These are phyloP conservation scores for Corallochytrium limacisporum DNA, from an alignment of 78 protist genomes.

Conservation along the genomic window DNA sequence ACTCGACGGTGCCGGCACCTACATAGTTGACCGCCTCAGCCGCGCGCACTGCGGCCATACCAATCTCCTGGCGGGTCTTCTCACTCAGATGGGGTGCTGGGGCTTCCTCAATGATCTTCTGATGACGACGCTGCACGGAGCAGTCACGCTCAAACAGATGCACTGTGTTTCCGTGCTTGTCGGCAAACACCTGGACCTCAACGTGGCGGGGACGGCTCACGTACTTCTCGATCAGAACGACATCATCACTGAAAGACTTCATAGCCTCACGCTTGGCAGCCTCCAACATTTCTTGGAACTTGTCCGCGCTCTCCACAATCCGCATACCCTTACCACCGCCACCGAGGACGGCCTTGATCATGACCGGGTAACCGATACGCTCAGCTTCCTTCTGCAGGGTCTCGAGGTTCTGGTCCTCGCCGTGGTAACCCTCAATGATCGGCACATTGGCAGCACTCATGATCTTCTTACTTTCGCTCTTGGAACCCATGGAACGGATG, in stretches of 20 bases:
- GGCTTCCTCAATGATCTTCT: constrained; percentile 88
- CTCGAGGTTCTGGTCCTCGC: constrained; percentile 61
- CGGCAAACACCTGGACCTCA: constrained; percentile 78
- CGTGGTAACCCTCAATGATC: constrained; percentile 73
- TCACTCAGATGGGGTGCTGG: constrained; percentile 59
- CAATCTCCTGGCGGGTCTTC: constrained; percentile 52
- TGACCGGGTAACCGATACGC: constrained; percentile 74
- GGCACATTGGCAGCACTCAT: constrained; percentile 69
- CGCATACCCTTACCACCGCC: constrained; percentile 81
- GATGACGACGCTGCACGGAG: constrained; percentile 85
- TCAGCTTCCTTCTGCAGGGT: constrained; percentile 42
- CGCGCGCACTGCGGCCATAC: constrained; percentile 73
- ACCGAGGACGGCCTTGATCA: constrained; percentile 82
- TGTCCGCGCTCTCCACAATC: constrained; percentile 13
- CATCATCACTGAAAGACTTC: constrained; percentile 69
- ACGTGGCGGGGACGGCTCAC: constrained; percentile 64
- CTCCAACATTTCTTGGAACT: constrained; percentile 37
- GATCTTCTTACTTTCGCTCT: constrained; percentile 73
- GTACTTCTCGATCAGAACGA: constrained; percentile 69
- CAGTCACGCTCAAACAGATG: constrained; percentile 87
- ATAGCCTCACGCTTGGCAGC: constrained; percentile 61
- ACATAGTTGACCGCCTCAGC: constrained; percentile 86
- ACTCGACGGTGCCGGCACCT: constrained; percentile 97
- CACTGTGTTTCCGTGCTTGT: constrained; percentile 71
- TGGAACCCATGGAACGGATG: constrained; percentile 86